Conservation (phyloP, 148 eudicot species). For the Heliamphora exappendiculata region DNA sequence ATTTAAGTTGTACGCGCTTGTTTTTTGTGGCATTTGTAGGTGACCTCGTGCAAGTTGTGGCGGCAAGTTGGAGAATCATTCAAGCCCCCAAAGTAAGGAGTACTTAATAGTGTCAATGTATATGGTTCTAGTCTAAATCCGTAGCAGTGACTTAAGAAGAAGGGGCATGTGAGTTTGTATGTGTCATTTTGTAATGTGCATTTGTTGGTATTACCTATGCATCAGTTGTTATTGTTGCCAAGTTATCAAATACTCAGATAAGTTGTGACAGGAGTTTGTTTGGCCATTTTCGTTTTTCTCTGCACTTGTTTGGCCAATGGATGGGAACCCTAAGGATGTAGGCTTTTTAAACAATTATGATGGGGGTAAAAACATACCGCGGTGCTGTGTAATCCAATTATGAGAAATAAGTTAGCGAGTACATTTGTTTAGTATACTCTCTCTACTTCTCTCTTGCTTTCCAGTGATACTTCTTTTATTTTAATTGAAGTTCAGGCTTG, state of each 20-base stretch:
- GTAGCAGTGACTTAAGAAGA: background rate
- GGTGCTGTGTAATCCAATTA: background rate
- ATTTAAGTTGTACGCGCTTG: conserved; percentile 1
- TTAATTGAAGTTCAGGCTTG: background rate
- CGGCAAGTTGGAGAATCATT: conserved; percentile 57
- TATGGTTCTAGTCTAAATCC: background rate
- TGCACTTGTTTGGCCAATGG: background rate
- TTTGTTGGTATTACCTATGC: background rate
- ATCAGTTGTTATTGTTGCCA: background rate
- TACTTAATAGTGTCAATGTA: background rate
- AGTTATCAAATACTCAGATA: background rate
- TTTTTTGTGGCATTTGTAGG: conserved; percentile 24
- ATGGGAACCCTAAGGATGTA: background rate
- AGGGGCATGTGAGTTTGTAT: background rate
- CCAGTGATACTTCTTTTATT: background rate
- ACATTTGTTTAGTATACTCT: background rate
- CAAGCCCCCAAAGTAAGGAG: conserved; percentile 53
- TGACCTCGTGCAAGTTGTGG: conserved; percentile 51
- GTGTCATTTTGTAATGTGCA: background rate
- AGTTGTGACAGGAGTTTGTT: background rate
- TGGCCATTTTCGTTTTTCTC: too few relatives aligned
- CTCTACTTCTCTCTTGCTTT: background rate
- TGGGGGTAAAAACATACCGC: background rate
- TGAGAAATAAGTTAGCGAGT: background rate
- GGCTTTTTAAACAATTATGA: background rate